Evolutionary conservation across 2,329 filamentous ascomycete species (phyloP), one percentile per base, ranked within the genome.

Genomic region (Amylocarpus encephaloides): DNA sequence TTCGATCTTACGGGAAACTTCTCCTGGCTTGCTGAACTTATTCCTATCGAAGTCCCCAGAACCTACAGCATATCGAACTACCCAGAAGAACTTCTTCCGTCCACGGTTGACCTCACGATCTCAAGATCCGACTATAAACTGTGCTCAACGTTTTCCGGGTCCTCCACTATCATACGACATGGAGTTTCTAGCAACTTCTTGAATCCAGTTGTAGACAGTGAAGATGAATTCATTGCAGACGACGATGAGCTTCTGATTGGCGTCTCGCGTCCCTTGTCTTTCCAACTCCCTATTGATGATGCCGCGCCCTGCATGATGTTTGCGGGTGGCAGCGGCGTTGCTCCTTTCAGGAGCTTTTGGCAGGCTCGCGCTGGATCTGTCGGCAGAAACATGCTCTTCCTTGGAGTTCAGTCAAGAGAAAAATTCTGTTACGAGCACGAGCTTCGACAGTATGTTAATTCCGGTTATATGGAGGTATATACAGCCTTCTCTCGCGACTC

Each of bases 321-420:
- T 55, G 76, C 76, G 0, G 75, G 76, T 11, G 76, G 75, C 0
- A 76, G 72, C 38, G 75, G 75, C 1, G 76, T 78, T 22, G 75
- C 75, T 0, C 75, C 75, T 0, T 78, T 78, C 63, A 67, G 75
- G 4, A 73, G 73, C 44, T 78, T 78, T 59, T 78, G 74, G 75
- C 73, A 77, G 59, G 66, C 72, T 10, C 70, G 75, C 0, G 65
- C 68, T 5, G 67, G 66, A 3, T 64, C 68, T 0, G 68, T 73
- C 5, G 73, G 73, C 0, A 65, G 69, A 13, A 76, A 75, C 39
- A 68, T 75, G 15, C 63, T 78, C 1, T 79, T 76, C 43, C 66
- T 78, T 0, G 75, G 75, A 2, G 73, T 78, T 0, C 75, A 79
- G 55, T 75, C 69, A 1, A 70, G 76, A 1, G 74, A 76, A 2